Base-by-base conservation (phyloP, 345 rosid genomes). In the Firmiana major region DNA sequence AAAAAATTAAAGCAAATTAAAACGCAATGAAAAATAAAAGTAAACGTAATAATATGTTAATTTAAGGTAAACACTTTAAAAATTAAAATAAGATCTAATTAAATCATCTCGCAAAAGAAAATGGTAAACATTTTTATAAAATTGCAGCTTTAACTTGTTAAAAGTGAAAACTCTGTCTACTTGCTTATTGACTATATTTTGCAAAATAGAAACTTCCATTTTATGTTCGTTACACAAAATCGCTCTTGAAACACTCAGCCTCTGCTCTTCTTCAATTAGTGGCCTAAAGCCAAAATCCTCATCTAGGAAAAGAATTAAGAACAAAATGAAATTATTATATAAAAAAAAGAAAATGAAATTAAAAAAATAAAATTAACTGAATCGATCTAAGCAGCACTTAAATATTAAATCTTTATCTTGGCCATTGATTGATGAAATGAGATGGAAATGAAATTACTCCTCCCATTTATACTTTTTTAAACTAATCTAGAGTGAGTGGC, bases 331-430 rank as follows among this genome's bases (percentile, higher is more conserved):
- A 0, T 43, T 43, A 43, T n/a, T n/a, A n/a, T n/a, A 43, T 43
- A 11, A 59, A 24, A 53, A 6, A 53, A 53, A 71, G 5, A 17
- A 59, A 26, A n/a, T n/a, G n/a, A n/a, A n/a, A n/a, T n/a, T n/a
- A n/a, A n/a, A n/a, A n/a, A n/a, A n/a, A n/a, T n/a, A 67, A 12
- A n/a, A 45, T n/a, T 16, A 57, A 62, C 13, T 34, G 89, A 91
- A 92, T 86, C 92, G 97, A 93, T 62, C 98, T 74, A 1, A 92
- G 90, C 68, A 95, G 81, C 22, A 95, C 99, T 81, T 95, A 98
- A 53, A 95, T 93, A 66, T 95, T 93, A 48, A 92, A 72, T 95
- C 99, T 85, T 85, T 93, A 12, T 89, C 96, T 82, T 87, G 88
- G 96, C 0, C 99, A 90, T 17, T 97, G 98, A 53, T 97, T 93